Conservation (phyloP, 108 stramenopile genomes). For the Mayamaea pseudoterrestris region DNA sequence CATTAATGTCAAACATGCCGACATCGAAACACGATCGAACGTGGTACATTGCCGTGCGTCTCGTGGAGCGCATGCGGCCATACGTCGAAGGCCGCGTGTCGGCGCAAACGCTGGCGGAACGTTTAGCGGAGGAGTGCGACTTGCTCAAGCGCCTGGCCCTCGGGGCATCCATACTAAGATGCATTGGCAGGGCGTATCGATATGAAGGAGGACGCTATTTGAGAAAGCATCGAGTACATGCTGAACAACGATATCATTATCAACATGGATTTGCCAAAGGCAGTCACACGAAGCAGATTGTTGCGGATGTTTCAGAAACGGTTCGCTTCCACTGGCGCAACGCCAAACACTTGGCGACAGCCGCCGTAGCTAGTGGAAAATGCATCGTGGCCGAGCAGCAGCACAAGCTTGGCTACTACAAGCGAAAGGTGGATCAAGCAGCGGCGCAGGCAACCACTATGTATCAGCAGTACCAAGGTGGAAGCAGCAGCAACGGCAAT, state of each 20-base stretch:
- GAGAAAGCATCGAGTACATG: background rate
- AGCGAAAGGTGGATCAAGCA: too few species aligned
- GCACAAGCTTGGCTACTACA: constrained; percentile 2
- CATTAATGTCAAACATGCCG: too few species aligned
- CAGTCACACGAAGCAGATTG: background rate
- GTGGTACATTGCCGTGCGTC: constrained; percentile 25
- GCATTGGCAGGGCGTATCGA: constrained; percentile 65
- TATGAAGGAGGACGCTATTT: constrained; percentile 33
- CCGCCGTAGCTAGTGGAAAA: constrained; percentile 35
- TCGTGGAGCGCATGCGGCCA: constrained; percentile 63
- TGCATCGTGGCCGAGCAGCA: constrained; percentile 27
- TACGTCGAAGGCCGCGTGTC: constrained; percentile 53
- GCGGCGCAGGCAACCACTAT: too few species aligned
- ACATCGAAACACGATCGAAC: constrained; percentile 25
- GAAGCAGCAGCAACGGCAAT: too few species aligned
- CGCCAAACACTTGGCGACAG: constrained; percentile 31
- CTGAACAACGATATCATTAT: background rate
- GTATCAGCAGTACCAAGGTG: too few species aligned
- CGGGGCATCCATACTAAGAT: constrained; percentile 69
- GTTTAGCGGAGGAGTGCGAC: constrained; percentile 35
- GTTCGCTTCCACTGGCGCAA: constrained; percentile 33
- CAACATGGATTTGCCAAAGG: background rate
- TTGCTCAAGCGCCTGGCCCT: constrained; percentile 40
- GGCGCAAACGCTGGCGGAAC: constrained; percentile 21
- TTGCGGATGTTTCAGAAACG: constrained; percentile 4